Conservation (phyloP, 768 basidiomycete genomes). For the Calocybe indica region DNA sequence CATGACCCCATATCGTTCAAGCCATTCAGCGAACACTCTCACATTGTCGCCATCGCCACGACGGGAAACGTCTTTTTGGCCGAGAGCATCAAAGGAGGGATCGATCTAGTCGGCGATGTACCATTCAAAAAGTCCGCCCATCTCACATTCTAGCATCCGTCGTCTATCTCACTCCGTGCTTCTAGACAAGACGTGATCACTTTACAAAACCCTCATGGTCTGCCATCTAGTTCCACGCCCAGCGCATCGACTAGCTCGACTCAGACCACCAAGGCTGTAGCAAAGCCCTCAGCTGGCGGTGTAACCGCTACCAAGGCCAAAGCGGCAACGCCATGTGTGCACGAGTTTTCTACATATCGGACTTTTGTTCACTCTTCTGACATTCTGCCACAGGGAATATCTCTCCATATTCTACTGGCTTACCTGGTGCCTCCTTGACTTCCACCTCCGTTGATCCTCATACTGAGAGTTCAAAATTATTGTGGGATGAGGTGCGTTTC, state of each 20-base stretch:
- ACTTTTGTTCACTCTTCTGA: not conserved
- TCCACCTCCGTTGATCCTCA: constrained; percentile 86
- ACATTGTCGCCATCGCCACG: constrained; percentile 84
- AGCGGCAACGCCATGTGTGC: constrained; percentile 26
- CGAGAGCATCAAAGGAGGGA: constrained; percentile 82
- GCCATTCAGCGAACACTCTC: constrained; percentile 92
- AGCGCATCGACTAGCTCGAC: constrained; percentile 17
- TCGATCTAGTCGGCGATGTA: constrained; percentile 81
- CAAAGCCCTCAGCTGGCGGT: constrained; percentile 25
- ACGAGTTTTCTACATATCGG: not conserved
- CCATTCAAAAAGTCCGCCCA: constrained; percentile 71
- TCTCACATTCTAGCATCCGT: not conserved
- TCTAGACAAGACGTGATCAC: constrained; percentile 85
- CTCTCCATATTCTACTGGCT: constrained; percentile 87
- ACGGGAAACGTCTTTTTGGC: constrained; percentile 93
- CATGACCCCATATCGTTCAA: constrained; percentile 99
- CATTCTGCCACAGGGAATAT: constrained; percentile 61
- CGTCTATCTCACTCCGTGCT: constrained; percentile 2
- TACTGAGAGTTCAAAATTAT: constrained; percentile 60
- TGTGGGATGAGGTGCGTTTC: constrained; percentile 84
- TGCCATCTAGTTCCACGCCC: constrained; percentile 50
- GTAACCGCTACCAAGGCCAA: constrained; percentile 19
- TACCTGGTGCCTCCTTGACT: constrained; percentile 89
- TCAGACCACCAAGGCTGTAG: constrained; percentile 23
- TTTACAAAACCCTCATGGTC: constrained; percentile 84